Evolutionary conservation across 192 early-diverging fungal genomes (phyloP).

Genomic region (Coemansia sp.): DNA sequence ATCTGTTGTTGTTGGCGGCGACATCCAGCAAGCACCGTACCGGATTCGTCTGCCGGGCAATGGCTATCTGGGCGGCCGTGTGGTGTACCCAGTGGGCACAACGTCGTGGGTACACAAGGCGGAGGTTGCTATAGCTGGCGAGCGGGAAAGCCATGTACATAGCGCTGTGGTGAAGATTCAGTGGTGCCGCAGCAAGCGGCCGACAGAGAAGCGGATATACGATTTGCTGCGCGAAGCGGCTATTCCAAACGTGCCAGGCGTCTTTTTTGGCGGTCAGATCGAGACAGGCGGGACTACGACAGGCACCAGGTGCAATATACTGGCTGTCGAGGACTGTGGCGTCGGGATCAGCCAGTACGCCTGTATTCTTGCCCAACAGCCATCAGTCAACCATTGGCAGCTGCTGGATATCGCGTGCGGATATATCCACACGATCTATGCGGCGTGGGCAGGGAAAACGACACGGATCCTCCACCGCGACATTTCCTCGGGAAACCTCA

Average conservation of each 20-base stretch:
- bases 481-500: conserved; percentile 21
- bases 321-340: not conserved
- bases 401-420: not conserved
- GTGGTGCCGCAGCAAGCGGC: not conserved
- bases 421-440: not conserved
- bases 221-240: not conserved
- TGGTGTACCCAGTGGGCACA: not conserved
- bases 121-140: not conserved
- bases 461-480: conserved; percentile 16
- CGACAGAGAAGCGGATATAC: not conserved
- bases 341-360: not conserved
- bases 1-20: not conserved
- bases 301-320: not conserved
- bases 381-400: not conserved
- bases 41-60: not conserved
- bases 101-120: not conserved
- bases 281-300: not conserved
- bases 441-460: not conserved
- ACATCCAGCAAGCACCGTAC: not conserved
- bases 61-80: not conserved
- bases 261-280: not conserved
- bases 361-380: not conserved
- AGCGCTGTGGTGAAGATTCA: not conserved
- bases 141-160: not conserved
- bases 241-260: not conserved